These are phyloP conservation scores for Macroventuria anomochaeta DNA, from an alignment of 2,329 filamentous ascomycete species.

Conservation along the genomic window DNA sequence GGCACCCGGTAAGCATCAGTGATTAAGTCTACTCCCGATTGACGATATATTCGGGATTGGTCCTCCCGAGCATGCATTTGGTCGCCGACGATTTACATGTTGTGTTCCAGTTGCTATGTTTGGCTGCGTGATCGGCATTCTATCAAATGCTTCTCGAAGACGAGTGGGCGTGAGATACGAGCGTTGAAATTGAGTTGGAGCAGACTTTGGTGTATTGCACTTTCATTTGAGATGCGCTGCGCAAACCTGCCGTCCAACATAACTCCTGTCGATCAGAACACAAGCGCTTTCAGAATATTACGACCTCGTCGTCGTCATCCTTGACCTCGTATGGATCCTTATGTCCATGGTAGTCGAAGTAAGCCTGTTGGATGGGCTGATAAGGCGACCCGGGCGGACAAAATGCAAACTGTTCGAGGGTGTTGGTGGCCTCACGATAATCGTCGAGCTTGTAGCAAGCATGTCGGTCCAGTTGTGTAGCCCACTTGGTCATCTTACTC, in stretches of 20 bases:
- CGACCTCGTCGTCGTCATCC: constrained; percentile 19
- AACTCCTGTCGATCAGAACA: not conserved
- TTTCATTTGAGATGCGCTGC: not conserved
- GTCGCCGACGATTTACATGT: not conserved
- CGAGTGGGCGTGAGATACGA: not conserved
- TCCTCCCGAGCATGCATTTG: not conserved
- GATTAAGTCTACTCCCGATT: not conserved
- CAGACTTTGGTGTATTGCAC: not conserved
- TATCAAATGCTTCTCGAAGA: not conserved
- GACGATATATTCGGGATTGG: not conserved
- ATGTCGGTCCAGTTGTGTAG: constrained; percentile 38
- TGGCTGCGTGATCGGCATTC: not conserved
- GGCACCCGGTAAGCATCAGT: not conserved
- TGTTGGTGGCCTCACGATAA: constrained; percentile 46
- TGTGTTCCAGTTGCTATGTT: constrained; percentile 3
- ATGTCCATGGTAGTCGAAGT: constrained; percentile 45
- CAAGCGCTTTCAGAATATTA: constrained; percentile 22
- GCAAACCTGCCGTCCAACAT: not conserved
- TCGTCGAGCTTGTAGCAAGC: constrained; percentile 45
- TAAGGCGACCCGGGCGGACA: constrained; percentile 43
- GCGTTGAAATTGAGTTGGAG: not conserved
- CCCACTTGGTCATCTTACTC: constrained; percentile 42
- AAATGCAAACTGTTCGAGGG: constrained; percentile 44
- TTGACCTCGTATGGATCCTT: constrained; percentile 40
- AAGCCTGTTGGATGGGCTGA: constrained; percentile 35